Percentiles rank a stretch among this genome's conserved stretches.
phyloP scores from a whole-genome alignment of 129 eudicot genomes.

The Centella asiatica region DNA sequence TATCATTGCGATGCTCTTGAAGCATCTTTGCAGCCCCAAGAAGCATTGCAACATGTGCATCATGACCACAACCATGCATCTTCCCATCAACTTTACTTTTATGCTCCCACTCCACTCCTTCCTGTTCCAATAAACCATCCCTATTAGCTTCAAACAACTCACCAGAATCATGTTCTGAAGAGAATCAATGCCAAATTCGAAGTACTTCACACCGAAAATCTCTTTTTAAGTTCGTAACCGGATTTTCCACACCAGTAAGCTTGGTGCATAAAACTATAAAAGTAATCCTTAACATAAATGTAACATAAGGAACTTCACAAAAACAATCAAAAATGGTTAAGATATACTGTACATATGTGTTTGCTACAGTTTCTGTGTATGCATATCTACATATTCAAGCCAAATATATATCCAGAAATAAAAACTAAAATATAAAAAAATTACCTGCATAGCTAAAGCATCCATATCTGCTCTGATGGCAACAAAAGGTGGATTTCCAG shows the following conservation, averaged over 20 bases:
- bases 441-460: conserved; percentile 69
- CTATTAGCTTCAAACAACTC: neutral
- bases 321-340: neutral
- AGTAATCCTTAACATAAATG: neutral
- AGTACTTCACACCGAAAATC: neutral
- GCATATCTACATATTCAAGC: neutral
- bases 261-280: no score
- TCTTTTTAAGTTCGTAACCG: no score
- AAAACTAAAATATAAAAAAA: neutral
- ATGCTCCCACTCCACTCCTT: conserved; percentile 67
- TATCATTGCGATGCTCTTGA: conserved; percentile 31
- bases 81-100: conserved; percentile 57
- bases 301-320: neutral
- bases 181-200: neutral
- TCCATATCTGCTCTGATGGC: conserved; percentile 76
- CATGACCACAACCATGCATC: conserved; percentile 81
- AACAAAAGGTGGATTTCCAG: conserved; percentile 57
- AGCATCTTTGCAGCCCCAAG: conserved; percentile 73
- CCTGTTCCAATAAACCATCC: conserved; percentile 24
- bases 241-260: no score
- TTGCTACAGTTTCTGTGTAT: no score
- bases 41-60: conserved; percentile 69
- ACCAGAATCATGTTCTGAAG: neutral
- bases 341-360: neutral
- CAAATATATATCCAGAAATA: neutral